phyloP scores from a whole-genome alignment of 1,139 yeast genomes.

The Yamadazyma aaseri region DNA sequence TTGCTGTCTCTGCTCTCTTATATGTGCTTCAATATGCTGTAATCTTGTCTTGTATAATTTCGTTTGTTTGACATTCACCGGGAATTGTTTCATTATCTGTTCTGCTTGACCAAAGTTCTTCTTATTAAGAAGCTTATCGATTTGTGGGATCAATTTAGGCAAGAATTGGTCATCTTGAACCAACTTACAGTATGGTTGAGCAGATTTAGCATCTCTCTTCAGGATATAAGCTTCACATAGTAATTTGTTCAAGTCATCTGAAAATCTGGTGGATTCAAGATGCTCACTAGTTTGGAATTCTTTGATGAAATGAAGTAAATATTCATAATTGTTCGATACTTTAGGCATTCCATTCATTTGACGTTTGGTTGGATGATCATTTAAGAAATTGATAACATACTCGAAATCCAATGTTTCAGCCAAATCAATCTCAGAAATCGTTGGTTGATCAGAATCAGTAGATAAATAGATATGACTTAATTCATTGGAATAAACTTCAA shows the following conservation, averaged over 20 bases:
- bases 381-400: slow-evolving; percentile 22
- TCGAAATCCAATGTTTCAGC: slow-evolving; percentile 27
- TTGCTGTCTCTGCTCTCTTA: slow-evolving; percentile 31
- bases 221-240: slow-evolving; percentile 49
- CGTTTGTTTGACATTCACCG: slow-evolving; percentile 39
- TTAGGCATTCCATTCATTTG: slow-evolving; percentile 25
- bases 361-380: slow-evolving; percentile 32
- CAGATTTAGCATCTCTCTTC: slow-evolving; percentile 26
- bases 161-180: slow-evolving; percentile 34
- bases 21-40: slow-evolving; percentile 22
- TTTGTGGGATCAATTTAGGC: slow-evolving; percentile 45
- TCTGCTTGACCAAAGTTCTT: slow-evolving; percentile 47
- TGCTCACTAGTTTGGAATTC: slow-evolving; percentile 16
- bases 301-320: slow-evolving; percentile 24
- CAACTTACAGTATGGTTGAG: slow-evolving; percentile 33
- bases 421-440: slow-evolving; percentile 17
- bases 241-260: slow-evolving; percentile 35
- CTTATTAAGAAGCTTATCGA: slow-evolving; percentile 39
- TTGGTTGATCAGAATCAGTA: slow-evolving; percentile 7
- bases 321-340: slow-evolving; percentile 34
- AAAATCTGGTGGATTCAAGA: slow-evolving; percentile 17
- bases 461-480: slow-evolving; percentile 33
- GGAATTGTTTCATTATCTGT: slow-evolving; percentile 27
- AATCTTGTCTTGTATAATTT: slow-evolving; percentile 32
- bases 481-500: slow-evolving; percentile 45